phyloP scores from a whole-genome alignment of 768 basidiomycete species.

The Leucocoprinus birnbaumii region DNA sequence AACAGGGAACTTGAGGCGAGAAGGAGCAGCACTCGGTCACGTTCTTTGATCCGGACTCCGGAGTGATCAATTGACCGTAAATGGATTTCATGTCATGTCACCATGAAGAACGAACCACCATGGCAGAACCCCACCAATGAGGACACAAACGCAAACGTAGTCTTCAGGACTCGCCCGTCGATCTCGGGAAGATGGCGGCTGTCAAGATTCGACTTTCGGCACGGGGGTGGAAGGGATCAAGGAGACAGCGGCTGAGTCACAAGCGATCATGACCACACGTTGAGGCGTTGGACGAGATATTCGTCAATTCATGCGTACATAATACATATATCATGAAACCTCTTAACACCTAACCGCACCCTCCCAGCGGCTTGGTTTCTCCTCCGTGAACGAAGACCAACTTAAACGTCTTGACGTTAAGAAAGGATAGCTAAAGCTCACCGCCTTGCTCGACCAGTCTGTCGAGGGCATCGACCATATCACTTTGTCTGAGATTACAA shows the following conservation, averaged over 20 bases:
- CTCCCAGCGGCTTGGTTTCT: slow-evolving; percentile 27
- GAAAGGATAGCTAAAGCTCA: slow-evolving; percentile 1
- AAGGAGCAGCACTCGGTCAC: no score
- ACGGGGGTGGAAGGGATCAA: slow-evolving; percentile 25
- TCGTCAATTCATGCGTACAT: slow-evolving; percentile 22
- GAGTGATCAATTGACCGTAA: no score
- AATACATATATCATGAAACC: no score
- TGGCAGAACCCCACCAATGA: no score
- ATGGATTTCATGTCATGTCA: no score
- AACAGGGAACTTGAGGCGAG: no score
- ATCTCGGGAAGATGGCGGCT: slow-evolving; percentile 24
- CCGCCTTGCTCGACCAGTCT: no score
- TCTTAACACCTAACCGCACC: no score
- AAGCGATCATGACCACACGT: slow-evolving; percentile 20
- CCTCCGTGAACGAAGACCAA: slow-evolving; percentile 21
- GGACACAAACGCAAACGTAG: slow-evolving; percentile 29
- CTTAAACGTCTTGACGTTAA: slow-evolving; percentile 23
- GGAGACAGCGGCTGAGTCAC: slow-evolving; percentile 23
- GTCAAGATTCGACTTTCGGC: slow-evolving; percentile 21
- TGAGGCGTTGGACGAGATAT: slow-evolving; percentile 21
- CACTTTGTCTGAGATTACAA: slow-evolving; percentile 16
- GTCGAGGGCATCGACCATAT: neutral
- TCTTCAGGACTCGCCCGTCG: slow-evolving; percentile 24
- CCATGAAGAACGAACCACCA: no score
- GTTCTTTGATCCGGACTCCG: no score